phyloP scores from a whole-genome alignment of 441 rosid species.

The Breynia disticha region DNA sequence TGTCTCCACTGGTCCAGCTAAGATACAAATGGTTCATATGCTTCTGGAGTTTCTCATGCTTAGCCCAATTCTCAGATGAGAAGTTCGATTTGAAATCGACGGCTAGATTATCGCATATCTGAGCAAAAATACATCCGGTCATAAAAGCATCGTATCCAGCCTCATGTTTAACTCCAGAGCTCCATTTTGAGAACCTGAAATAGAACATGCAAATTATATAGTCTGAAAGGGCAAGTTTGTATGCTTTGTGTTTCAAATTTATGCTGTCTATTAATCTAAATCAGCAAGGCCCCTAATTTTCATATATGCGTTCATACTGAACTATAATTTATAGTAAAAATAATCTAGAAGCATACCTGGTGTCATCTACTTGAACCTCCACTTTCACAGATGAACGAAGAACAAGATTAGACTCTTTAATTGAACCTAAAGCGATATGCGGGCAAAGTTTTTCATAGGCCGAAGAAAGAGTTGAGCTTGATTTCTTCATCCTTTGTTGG shows the following conservation, averaged over 20 bases:
- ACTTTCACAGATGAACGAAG: constrained; percentile 39
- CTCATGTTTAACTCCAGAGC: constrained; percentile 81
- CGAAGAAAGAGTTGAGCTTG: constrained; percentile 59
- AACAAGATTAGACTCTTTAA: constrained; percentile 18
- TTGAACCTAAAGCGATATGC: constrained; percentile 41
- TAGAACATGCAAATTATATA: too few relatives aligned
- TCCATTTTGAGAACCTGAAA: constrained; percentile 71
- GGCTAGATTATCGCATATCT: constrained; percentile 67
- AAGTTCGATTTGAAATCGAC: constrained; percentile 48
- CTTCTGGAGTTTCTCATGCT: constrained; percentile 45
- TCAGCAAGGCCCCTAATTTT: too few relatives aligned
- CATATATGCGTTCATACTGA: too few relatives aligned
- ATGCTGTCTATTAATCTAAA: too few relatives aligned
- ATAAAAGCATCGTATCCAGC: constrained; percentile 99
- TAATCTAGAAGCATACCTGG: constrained; percentile 39
- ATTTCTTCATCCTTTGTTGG: constrained; percentile 47
- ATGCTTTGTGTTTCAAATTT: too few relatives aligned
- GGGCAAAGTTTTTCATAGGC: constrained; percentile 72
- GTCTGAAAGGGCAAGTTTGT: too few relatives aligned
- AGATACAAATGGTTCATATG: constrained; percentile 66
- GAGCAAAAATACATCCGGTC: constrained; percentile 91
- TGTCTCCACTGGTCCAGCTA: constrained; percentile 66
- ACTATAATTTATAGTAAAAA: background rate
- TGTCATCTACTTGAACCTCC: constrained; percentile 70
- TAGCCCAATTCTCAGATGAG: constrained; percentile 30